A percentile compares a stretch with the other conserved stretches of the same genome.
phyloP scores from a whole-genome alignment of 805 yeast genomes.

The Wickerhamiella dianesei region DNA sequence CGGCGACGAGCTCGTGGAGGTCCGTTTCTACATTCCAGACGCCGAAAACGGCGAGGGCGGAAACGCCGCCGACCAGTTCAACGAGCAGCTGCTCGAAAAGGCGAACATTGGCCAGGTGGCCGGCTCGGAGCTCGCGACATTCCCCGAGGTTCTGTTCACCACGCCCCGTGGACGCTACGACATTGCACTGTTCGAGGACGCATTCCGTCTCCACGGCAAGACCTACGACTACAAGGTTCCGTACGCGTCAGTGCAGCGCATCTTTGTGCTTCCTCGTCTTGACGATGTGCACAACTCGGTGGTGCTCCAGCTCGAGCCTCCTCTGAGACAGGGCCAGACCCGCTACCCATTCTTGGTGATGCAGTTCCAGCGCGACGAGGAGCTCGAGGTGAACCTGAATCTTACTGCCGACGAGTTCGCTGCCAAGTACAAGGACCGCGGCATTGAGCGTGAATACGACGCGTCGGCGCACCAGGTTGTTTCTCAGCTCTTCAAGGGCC shows the following conservation, averaged over 20 bases:
- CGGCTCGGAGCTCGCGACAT: constrained; percentile 89
- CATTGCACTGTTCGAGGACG: constrained; percentile 78
- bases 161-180: constrained; percentile 99
- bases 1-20: constrained; percentile 92
- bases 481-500: constrained; percentile 77
- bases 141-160: constrained; percentile 77
- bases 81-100: constrained; percentile 79
- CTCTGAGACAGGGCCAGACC: constrained; percentile 95
- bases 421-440: constrained; percentile 54
- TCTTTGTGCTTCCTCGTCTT: constrained; percentile 84
- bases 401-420: constrained; percentile 71
- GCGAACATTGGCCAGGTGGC: constrained; percentile 91
- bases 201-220: constrained; percentile 87
- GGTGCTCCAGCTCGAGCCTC: constrained; percentile 88
- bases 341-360: constrained; percentile 83
- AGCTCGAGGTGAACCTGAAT: constrained; percentile 78
- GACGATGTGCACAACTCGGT: constrained; percentile 84
- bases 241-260: constrained; percentile 76
- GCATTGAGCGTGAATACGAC: constrained; percentile 56
- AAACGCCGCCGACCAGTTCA: constrained; percentile 71
- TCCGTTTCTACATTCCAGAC: constrained; percentile 92
- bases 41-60: constrained; percentile 41
- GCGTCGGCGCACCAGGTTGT: constrained; percentile 76
- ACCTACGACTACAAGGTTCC: constrained; percentile 94
- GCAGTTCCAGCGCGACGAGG: constrained; percentile 84